phyloP scores from a whole-genome alignment of 164 flowering plant species.

The Annona cherimola region DNA sequence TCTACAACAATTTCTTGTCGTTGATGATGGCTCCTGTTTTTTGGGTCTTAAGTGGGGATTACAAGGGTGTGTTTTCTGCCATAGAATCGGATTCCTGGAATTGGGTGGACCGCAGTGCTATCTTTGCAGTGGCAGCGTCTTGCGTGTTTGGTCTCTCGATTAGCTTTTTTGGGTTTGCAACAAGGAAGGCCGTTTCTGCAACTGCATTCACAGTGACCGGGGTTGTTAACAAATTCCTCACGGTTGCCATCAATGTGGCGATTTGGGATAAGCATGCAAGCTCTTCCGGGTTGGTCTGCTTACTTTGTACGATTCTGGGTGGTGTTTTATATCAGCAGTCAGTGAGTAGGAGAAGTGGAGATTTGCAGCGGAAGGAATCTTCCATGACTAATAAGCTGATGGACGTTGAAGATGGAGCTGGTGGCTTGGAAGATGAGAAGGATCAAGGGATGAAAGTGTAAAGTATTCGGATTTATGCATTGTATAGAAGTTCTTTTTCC shows the following conservation, averaged over 20 bases:
- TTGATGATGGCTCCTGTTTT: conserved; percentile 82
- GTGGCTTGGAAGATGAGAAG: conserved; percentile 28
- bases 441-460: conserved; percentile 33
- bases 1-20: conserved; percentile 75
- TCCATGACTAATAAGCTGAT: conserved; percentile 34
- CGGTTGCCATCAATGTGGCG: conserved; percentile 77
- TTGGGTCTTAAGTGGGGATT: conserved; percentile 79
- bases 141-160: conserved; percentile 83
- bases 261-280: conserved; percentile 98
- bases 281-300: conserved; percentile 76
- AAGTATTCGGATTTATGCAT: conserved; percentile 52
- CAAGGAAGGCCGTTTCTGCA: conserved; percentile 83
- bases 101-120: conserved; percentile 46
- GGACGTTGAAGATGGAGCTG: conserved; percentile 30
- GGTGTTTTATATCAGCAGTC: conserved; percentile 91
- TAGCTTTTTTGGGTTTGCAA: conserved; percentile 92
- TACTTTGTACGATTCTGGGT: conserved; percentile 67
- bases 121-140: conserved; percentile 63
- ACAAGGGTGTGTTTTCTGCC: conserved; percentile 57
- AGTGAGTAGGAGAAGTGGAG: conserved; percentile 31
- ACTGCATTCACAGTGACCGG: conserved; percentile 96
- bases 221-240: conserved; percentile 88
- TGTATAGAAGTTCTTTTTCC: neutral
- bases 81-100: conserved; percentile 28
- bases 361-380: conserved; percentile 27